Evolutionary conservation across 2,329 filamentous ascomycete species (phyloP), one percentile per base, ranked within the genome.

Genomic region (Botrytis deweyae): DNA sequence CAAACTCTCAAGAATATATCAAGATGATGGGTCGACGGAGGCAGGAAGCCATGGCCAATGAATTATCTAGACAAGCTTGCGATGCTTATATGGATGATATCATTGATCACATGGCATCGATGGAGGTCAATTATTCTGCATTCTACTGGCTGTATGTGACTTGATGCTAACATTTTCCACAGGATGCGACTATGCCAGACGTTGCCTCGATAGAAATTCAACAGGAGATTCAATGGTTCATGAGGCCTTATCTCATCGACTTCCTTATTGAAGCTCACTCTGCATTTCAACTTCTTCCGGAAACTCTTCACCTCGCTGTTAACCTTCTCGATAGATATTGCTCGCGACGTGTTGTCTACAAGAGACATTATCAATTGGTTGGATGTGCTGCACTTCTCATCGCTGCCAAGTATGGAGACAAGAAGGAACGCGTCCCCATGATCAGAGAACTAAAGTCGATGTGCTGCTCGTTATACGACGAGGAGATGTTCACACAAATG

Each of bases 401-500:
- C 81, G 95, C 96, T 77, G 93, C 96, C 84, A 99, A 99, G 87
- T 99, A 98, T 82, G 95, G 95, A 74, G 96, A 99, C 85, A 95
- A 96, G 87, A 99, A 99, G 86, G 96, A 99, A 81, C 91, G 95
- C 70, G 96, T 99, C n/a, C 96, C 96, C 7, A 96, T 97, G 77
- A 97, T 99, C 82, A 91, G 94, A 82, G 96, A 99, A 83, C 87
- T 99, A 77, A 97, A 97, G 88, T 97, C 95, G 78, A 98, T 99
- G 96, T 99, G 96, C 88, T 98, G 96, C 85, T 95, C 93, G 55
- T 88, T 98, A 58, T 99, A 99, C 84, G 96, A 99, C 80, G 94
- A 97, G 68, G 95, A 97, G 85, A 99, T 99, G 96, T 99, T 99
- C 85, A 95, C 95, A 18, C 96, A 99, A 84, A 99, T 99, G 96